A percentile compares a stretch with the other conserved stretches of the same genome.
Conservation (phyloP, 192 early-diverging fungal genomes). For the Entomortierella beljakovae region DNA sequence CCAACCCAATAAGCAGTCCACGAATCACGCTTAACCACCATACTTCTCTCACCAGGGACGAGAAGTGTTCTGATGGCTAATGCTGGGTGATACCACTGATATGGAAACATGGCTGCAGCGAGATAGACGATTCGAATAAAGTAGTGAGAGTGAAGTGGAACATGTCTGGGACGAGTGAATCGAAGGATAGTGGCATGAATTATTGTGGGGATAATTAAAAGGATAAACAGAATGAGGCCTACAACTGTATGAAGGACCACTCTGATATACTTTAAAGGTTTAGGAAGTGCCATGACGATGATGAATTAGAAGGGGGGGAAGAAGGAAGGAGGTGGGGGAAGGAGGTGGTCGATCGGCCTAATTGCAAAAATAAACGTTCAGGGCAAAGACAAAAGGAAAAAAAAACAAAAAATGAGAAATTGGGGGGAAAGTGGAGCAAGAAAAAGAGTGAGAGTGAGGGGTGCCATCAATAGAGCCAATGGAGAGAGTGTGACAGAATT, state of each 20-base stretch:
- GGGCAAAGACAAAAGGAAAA: no score
- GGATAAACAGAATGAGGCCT: conserved; percentile 34
- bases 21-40: conserved; percentile 48
- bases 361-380: no score
- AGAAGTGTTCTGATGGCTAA: conserved; percentile 30
- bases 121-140: conserved; percentile 44
- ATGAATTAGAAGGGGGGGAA: background rate
- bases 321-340: background rate
- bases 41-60: conserved; percentile 39
- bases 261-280: conserved; percentile 40
- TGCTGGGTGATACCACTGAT: conserved; percentile 48
- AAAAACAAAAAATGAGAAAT: no score
- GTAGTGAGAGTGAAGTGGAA: conserved; percentile 43
- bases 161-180: conserved; percentile 22
- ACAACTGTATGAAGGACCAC: conserved; percentile 28
- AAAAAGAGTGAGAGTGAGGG: no score
- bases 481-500: no score
- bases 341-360: no score
- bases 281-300: conserved; percentile 33
- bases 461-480: no score
- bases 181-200: conserved; percentile 32
- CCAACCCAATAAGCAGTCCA: conserved; percentile 54
- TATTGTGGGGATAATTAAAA: conserved; percentile 36
- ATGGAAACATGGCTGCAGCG: conserved; percentile 51
- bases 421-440: no score